These are phyloP conservation scores for Croton setiger DNA, from an alignment of 441 rosid genomes.

Conservation along the genomic window DNA sequence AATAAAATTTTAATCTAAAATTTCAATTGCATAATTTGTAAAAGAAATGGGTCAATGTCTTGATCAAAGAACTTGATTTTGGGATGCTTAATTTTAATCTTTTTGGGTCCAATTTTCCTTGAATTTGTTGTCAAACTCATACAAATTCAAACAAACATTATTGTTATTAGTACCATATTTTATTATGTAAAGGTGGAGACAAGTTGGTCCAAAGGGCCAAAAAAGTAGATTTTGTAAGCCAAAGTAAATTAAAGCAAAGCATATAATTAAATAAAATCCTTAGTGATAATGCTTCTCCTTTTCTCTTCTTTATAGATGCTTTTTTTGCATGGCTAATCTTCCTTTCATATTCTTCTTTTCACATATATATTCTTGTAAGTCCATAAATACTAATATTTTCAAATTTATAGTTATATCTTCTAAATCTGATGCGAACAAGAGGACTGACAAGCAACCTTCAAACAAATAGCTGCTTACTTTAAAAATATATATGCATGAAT, in stretches of 20 bases:
- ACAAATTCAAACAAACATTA: slow-evolving; percentile 6
- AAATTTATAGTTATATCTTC: too few relatives aligned
- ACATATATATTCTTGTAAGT: background rate
- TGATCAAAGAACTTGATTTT: background rate
- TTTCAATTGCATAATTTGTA: background rate
- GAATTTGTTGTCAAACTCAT: background rate
- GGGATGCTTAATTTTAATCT: background rate
- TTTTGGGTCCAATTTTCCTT: background rate
- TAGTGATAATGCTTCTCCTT: background rate
- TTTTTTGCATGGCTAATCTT: slow-evolving; percentile 24
- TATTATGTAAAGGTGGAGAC: slow-evolving; percentile 17
- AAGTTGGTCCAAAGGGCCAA: slow-evolving; percentile 25
- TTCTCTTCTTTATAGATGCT: slow-evolving; percentile 8
- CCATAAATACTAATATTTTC: background rate
- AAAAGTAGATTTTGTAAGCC: slow-evolving; percentile 23
- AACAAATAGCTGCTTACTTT: too few relatives aligned
- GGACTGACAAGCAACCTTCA: too few relatives aligned
- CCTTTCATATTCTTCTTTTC: background rate
- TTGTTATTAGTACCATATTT: background rate
- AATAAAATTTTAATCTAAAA: too few relatives aligned
- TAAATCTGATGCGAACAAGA: too few relatives aligned
- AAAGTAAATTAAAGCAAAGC: slow-evolving; percentile 21
- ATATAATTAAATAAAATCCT: background rate
- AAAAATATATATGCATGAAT: too few relatives aligned
- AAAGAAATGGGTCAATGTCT: background rate